Conservation (phyloP, 2,329 filamentous ascomycete genomes). For the Magnaporthales sp. region DNA sequence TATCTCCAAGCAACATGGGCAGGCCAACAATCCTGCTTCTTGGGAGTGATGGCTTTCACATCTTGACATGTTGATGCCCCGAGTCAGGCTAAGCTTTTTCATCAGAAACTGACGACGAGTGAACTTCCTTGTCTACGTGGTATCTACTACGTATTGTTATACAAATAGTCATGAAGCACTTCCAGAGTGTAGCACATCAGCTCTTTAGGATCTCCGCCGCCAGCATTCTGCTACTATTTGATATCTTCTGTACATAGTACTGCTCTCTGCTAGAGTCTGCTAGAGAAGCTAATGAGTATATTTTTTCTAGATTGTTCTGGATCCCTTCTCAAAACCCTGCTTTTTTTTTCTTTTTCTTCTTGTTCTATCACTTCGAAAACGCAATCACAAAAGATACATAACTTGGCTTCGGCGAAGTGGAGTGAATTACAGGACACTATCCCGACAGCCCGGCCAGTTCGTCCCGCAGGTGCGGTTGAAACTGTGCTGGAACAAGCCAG, state of each 20-base stretch:
- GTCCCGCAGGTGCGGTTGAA: background rate
- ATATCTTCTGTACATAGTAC: no score
- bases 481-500: background rate
- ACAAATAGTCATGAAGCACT: background rate
- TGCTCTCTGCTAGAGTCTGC: no score
- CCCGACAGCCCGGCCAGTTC: background rate
- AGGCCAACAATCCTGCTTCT: background rate
- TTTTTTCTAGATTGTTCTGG: background rate
- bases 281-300: no score
- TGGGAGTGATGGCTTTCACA: background rate
- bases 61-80: background rate
- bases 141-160: background rate
- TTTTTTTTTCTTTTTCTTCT: background rate
- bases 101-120: background rate
- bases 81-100: background rate
- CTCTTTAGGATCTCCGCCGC: background rate
- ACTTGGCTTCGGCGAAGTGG: background rate
- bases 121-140: background rate
- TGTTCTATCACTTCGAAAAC: background rate
- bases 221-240: no score
- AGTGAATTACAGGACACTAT: background rate
- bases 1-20: background rate
- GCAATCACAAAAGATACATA: background rate
- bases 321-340: background rate
- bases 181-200: background rate